Percentiles rank a stretch among this genome's conserved stretches.
These are phyloP conservation scores for Cercophora sp. DNA, from an alignment of 495 filamentous ascomycete genomes.

Conservation along the genomic window DNA sequence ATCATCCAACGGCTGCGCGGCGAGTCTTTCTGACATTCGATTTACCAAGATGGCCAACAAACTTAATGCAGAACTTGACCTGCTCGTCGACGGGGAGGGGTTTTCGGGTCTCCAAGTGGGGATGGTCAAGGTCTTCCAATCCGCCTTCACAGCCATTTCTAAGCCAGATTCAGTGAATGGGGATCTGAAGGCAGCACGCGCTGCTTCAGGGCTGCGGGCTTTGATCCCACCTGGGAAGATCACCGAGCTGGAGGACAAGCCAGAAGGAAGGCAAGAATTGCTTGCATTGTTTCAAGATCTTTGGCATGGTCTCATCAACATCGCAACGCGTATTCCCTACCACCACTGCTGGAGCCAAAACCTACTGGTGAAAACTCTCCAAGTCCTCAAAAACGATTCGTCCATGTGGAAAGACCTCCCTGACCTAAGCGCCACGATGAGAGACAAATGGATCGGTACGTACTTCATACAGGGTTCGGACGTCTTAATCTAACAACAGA, in stretches of 20 bases:
- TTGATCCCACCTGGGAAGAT: not conserved
- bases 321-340: conserved; percentile 6
- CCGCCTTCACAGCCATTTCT: not conserved
- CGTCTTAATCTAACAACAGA: not conserved
- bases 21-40: not conserved
- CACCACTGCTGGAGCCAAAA: not conserved
- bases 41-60: not conserved
- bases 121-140: conserved; percentile 4
- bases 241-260: not conserved
- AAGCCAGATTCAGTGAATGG: not conserved
- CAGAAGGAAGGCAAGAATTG: not conserved
- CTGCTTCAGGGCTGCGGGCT: conserved; percentile 1
- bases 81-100: not conserved
- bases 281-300: conserved; percentile 1
- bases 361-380: conserved; percentile 2
- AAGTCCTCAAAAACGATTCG: not conserved
- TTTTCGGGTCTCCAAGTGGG: not conserved
- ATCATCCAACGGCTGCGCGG: no score
- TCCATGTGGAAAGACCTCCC: conserved; percentile 7
- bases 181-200: conserved; percentile 7
- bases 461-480: not conserved
- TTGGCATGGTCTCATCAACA: conserved; percentile 5
- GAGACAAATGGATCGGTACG: conserved; percentile 11
- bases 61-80: not conserved
- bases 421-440: conserved; percentile 1